Base-by-base conservation (phyloP, 2,329 filamentous ascomycete species). In the Claviceps pusilla region DNA sequence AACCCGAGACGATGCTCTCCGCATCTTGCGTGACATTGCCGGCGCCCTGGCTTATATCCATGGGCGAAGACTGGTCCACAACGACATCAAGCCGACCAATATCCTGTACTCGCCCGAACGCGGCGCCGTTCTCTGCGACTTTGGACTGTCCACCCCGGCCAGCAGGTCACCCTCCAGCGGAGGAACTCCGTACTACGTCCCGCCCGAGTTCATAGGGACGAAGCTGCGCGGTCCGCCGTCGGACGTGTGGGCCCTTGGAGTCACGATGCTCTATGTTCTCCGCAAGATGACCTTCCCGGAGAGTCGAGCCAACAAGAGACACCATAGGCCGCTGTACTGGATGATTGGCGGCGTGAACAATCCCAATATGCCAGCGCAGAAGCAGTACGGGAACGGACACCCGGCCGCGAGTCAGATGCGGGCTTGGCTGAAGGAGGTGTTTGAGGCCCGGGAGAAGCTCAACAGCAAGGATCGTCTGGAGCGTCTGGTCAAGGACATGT, bases 61-160 rank as follows among this genome's bases (percentile, higher is more conserved):
- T 64, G 68, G 68, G 50, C 72, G 73, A 54, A 69, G 70, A 53
- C 67, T 77, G 28, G 75, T 80, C 12, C 79, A 82, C 65, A 82
- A 82, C 65, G 79, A 82, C 63, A 79, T 82, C 65, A 82, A 82
- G 63, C 79, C 79, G 1, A 76, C 73, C 58, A 82, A 82, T 57
- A 80, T 82, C 54, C 67, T 82, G 37, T 82, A 80, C 65, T 80
- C 77, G 14, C 71, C 71, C 33, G 76, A 80, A 43, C 72, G 77
- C 11, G 79, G 79, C 6, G 78, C 77, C 39, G 76, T 81, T 2
- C 72, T 82, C 35, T 82, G 79, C 64, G 79, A 82, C 63, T 79
- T 81, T 64, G 79, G 79, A 12, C 68, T 81, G 47, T 77, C 77
- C 9, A 78, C 77, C 2, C 66, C 66, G 35, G 70, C 70, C 24